Conservation (phyloP, 106 monocot genomes). For the Hemerocallis citrina region DNA sequence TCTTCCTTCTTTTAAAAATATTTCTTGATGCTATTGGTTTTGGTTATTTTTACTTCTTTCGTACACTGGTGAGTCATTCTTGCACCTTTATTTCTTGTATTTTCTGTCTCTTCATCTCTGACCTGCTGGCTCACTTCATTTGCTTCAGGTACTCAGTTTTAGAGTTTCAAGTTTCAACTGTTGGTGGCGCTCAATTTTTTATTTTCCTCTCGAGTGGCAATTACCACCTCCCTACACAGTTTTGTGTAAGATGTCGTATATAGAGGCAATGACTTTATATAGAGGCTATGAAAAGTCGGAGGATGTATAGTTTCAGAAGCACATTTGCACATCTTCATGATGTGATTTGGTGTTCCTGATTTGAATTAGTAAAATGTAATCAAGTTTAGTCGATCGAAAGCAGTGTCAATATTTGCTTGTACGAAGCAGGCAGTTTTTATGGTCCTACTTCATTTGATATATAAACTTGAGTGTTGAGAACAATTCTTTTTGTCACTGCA, state of each 20-base stretch:
- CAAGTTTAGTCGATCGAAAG: background rate
- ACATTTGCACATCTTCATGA: background rate
- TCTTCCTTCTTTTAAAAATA: constrained; percentile 10
- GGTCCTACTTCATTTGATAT: constrained; percentile 38
- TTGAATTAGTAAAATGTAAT: background rate
- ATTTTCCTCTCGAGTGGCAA: constrained; percentile 6
- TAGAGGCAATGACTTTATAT: too few relatives aligned
- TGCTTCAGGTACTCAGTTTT: constrained; percentile 12
- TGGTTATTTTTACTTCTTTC: background rate
- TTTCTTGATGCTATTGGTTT: background rate
- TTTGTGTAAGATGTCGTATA: constrained; percentile 4
- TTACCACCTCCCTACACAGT: constrained; percentile 5
- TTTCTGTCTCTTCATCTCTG: background rate
- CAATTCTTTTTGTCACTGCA: too few relatives aligned
- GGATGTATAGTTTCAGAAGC: background rate
- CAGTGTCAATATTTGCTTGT: background rate
- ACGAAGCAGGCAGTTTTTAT: constrained; percentile 37
- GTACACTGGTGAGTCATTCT: constrained; percentile 4
- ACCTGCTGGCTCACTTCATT: background rate
- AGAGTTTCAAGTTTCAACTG: constrained; percentile 8
- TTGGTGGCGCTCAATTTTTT: background rate
- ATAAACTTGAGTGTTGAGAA: too few relatives aligned
- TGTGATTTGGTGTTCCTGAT: background rate
- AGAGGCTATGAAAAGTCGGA: background rate
- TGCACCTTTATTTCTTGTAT: background rate